Evolutionary conservation across 208 protist genomes (phyloP).

Genomic region (Acanthamoeba quina): DNA sequence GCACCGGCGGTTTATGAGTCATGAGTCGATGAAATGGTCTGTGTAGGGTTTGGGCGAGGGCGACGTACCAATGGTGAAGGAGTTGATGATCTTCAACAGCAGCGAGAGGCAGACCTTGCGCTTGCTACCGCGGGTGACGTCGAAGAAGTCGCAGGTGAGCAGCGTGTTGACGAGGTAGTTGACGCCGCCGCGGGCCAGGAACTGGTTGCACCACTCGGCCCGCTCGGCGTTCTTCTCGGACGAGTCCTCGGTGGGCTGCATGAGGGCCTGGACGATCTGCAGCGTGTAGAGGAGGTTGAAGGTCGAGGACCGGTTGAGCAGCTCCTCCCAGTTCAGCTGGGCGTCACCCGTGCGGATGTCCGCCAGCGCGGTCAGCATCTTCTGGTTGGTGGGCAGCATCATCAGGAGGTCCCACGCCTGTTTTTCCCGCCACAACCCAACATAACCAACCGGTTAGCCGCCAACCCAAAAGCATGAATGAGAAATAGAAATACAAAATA

Average conservation of each 20-base stretch:
- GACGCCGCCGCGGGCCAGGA: conserved; percentile 63
- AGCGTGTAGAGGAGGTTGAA: conserved; percentile 78
- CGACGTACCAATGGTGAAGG: conserved; percentile 49
- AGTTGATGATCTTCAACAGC: conserved; percentile 78
- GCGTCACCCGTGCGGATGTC: neutral
- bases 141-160: conserved; percentile 73
- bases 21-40: no score
- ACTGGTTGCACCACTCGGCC: conserved; percentile 76
- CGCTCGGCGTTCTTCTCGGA: conserved; percentile 15
- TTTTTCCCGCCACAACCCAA: neutral
- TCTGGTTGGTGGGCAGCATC: conserved; percentile 80
- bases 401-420: conserved; percentile 83
- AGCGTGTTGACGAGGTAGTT: conserved; percentile 72
- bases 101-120: conserved; percentile 75
- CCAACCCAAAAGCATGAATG: neutral
- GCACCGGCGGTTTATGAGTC: no score
- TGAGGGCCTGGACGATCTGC: conserved; percentile 76
- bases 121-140: conserved; percentile 75
- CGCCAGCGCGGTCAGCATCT: conserved; percentile 71
- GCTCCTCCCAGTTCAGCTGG: conserved; percentile 68
- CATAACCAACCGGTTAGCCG: conserved; percentile 12
- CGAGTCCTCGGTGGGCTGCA: conserved; percentile 64
- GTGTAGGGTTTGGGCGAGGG: neutral
- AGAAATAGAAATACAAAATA: no score
- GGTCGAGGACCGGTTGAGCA: conserved; percentile 62